A percentile compares a stretch with the other conserved stretches of the same genome.
Evolutionary conservation across 2,329 filamentous ascomycete genomes (phyloP).

Genomic region (Diaporthe longicolla): DNA sequence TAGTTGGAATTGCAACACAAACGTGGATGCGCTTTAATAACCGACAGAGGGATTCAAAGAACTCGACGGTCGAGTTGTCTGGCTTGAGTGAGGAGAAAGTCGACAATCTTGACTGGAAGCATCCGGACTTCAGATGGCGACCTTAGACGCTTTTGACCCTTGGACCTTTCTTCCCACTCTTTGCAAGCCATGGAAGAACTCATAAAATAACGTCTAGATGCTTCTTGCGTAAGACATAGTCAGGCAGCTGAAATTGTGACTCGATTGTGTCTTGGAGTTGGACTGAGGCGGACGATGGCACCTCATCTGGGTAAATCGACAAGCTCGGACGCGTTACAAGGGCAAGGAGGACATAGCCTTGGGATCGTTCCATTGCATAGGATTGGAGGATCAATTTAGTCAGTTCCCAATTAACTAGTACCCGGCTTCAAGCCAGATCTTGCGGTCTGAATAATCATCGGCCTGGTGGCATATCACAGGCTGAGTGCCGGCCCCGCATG

Average conservation of each 20-base stretch:
- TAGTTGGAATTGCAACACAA: conserved; percentile 64
- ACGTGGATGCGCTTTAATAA: conserved; percentile 77
- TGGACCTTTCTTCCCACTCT: not conserved
- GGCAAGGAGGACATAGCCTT: not conserved
- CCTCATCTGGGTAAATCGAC: not conserved
- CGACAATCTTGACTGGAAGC: conserved; percentile 76
- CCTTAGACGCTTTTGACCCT: not conserved
- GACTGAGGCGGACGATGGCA: too few species aligned
- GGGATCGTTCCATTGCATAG: not conserved
- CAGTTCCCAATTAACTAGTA: not conserved
- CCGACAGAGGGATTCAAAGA: conserved; percentile 64
- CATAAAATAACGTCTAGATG: not conserved
- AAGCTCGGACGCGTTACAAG: not conserved
- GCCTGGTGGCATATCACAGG: not conserved
- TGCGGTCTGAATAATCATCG: conserved; percentile 28
- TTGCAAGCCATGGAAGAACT: too few species aligned
- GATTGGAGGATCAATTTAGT: not conserved
- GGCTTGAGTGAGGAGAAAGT: conserved; percentile 68
- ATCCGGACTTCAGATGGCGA: conserved; percentile 77
- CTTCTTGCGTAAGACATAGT: not conserved
- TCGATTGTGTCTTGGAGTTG: too few species aligned
- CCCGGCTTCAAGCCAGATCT: not conserved
- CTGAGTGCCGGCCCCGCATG: conserved; percentile 16
- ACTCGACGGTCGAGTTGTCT: conserved; percentile 69
- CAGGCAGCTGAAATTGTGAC: not conserved